phyloP scores from a whole-genome alignment of 2,329 filamentous ascomycete species.

The Juglanconis oblonga region DNA sequence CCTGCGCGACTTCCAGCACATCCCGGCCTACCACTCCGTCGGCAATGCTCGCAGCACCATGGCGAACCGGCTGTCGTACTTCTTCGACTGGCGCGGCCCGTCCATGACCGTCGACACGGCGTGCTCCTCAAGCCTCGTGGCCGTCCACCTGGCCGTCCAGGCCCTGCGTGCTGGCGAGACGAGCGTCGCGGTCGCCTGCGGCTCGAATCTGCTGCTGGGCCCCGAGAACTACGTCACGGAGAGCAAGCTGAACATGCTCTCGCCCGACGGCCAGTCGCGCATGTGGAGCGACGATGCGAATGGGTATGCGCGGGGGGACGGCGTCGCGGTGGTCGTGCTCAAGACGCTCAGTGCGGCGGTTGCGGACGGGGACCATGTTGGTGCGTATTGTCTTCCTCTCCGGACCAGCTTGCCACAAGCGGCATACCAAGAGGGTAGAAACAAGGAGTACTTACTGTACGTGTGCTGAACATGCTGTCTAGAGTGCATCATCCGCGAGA shows the following conservation, averaged over 20 bases:
- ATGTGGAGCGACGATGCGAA: constrained; percentile 44
- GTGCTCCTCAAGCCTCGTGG: constrained; percentile 37
- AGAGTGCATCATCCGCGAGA: constrained; percentile 39
- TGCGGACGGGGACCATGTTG: constrained; percentile 39
- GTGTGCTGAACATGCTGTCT: too few relatives aligned
- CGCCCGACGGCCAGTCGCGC: constrained; percentile 32
- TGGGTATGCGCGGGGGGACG: constrained; percentile 53
- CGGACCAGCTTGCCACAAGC: too few relatives aligned
- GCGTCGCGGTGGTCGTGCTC: constrained; percentile 41
- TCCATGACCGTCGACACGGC: constrained; percentile 41
- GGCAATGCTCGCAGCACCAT: constrained; percentile 29
- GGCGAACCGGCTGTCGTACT: constrained; percentile 37
- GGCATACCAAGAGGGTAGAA: too few relatives aligned
- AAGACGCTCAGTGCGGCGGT: constrained; percentile 45
- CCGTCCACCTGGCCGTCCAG: constrained; percentile 36
- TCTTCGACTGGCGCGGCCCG: constrained; percentile 22
- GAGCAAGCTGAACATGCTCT: constrained; percentile 35
- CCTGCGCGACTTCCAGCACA: constrained; percentile 17
- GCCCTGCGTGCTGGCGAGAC: constrained; percentile 29
- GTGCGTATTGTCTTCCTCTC: too few relatives aligned
- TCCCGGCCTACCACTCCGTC: constrained; percentile 28
- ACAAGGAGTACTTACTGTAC: too few relatives aligned
- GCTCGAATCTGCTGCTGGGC: constrained; percentile 31
- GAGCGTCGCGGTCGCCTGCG: constrained; percentile 30
- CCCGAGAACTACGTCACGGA: constrained; percentile 30